Base-by-base conservation (phyloP, 768 basidiomycete genomes). In the Cystofilobasidium ferigula region DNA sequence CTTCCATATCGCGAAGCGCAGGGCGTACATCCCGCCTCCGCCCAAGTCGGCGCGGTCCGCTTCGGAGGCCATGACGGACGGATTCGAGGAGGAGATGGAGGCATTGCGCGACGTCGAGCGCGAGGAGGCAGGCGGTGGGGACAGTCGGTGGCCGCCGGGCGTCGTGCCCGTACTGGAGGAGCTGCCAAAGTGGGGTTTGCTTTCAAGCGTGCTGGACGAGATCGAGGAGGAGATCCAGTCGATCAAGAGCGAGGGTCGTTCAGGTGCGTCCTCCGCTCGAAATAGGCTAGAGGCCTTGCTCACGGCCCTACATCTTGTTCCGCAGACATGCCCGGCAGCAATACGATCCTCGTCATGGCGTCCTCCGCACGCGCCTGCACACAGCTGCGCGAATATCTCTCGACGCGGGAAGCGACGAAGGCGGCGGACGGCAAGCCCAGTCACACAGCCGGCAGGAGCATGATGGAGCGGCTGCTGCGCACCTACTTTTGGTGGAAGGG, bases 91-190 rank as follows among this genome's bases (percentile, higher is more conserved):
- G 48, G 88, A 74, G 28, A 69, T 70, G 57, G 75, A 69, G 14
- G 76, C 75, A 7, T 8, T 76, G 43, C 61, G 71, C 34, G 72
- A 73, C 8, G 62, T 70, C 3, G 71, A 73, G 62, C 35, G 51
- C 40, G 43, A 43, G 16, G 67, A 68, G 64, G 58, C 57, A 69
- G 14, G 67, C n/a, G 68, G 61, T n/a, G 62, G 69, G 45, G 51
- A 62, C 18, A 81, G 4, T 72, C 74, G 28, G 2, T 68, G 67
- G 26, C 88, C 91, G 0, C 79, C 82, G 13, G 85, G 84, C 0
- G 84, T 93, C 75, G 84, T 89, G 53, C 88, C 90, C 0, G 83
- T 92, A 0, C 79, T 97, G 28, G 95, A 98, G 76, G 95, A 98
- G 72, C 81, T 88, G 51, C 93, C 93, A 0, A 99, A 99, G 74